Base-by-base conservation (phyloP, 371 early-diverging fungal genomes). In the Actinomortierella ambigua region DNA sequence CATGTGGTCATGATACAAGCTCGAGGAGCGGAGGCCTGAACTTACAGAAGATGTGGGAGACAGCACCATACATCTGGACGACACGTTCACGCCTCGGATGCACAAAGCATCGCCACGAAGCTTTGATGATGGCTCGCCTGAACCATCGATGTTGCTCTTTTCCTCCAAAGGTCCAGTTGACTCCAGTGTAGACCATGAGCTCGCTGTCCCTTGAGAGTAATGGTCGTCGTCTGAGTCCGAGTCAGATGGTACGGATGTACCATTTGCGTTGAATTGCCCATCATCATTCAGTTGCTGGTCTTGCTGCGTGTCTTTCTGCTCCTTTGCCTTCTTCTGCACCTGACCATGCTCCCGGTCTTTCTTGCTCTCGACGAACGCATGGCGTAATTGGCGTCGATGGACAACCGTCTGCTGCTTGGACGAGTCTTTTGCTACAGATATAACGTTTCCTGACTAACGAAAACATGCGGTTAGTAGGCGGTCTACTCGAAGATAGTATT, bases 341-440 rank as follows among this genome's bases (percentile, higher is more conserved):
- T 57, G 49, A 26, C 29, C 28, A 14, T 50, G 49, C 50, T 17
- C 43, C 40, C 54, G 53, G 27, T 49, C 55, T 48, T 55, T 55
- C 56, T 55, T 40, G 42, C 55, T 49, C 50, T 62, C 55, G 44
- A 55, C 15, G 55, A 62, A 55, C 62, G 50, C 55, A 55, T 48
- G 62, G 49, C 39, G 62, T 40, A 62, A 50, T 29, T 62, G 55
- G 50, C 55, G 62, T 49, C 62, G 62, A 39, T 43, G 55, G 52
- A 55, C 55, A 29, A 51, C 56, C 27, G 27, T 62, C 47, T 62
- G 55, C 62, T 55, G 62, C 55, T 50, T 53, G 43, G 62, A 55
- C n/a, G 62, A 50, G 44, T 62, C 62, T 43, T 62, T 62, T 8
- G 62, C 62, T 18, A 43, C 62, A 43, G 62, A 62, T 43, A 55